Conservation (phyloP, 441 rosid species). For the Pelargonium australe region DNA sequence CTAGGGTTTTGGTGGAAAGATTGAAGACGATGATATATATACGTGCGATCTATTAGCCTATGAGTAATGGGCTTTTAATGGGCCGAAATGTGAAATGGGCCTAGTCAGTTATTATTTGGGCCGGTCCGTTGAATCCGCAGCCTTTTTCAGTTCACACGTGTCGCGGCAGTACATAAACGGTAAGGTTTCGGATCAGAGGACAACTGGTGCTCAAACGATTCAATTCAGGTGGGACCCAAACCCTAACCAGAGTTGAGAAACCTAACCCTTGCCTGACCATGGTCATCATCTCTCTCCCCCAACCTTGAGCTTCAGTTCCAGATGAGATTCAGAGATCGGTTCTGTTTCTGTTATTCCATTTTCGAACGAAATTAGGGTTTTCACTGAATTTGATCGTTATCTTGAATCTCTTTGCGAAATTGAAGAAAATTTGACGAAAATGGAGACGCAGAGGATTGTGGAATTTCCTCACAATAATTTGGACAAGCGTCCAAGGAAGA, state of each 20-base stretch:
- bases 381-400: neutral
- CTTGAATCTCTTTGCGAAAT: neutral
- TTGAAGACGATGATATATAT: too few relatives aligned
- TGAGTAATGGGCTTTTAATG: too few relatives aligned
- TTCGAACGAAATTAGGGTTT: neutral
- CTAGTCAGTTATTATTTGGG: too few relatives aligned
- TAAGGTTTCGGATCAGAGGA: too few relatives aligned
- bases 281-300: neutral
- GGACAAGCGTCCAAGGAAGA: constrained; percentile 78
- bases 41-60: too few relatives aligned
- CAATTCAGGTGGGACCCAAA: too few relatives aligned
- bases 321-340: neutral
- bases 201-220: too few relatives aligned
- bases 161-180: too few relatives aligned
- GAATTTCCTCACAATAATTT: constrained; percentile 55
- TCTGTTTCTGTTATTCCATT: neutral
- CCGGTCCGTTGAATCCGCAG: too few relatives aligned
- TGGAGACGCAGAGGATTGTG: constrained; percentile 61
- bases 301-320: neutral
- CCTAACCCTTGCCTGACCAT: neutral
- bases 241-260: constrained; percentile 4
- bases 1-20: too few relatives aligned
- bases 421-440: constrained; percentile 18
- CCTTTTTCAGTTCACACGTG: too few relatives aligned
- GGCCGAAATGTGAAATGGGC: too few relatives aligned